Evolutionary conservation across 129 eudicot species (phyloP).

Genomic region (Calendula officinalis): DNA sequence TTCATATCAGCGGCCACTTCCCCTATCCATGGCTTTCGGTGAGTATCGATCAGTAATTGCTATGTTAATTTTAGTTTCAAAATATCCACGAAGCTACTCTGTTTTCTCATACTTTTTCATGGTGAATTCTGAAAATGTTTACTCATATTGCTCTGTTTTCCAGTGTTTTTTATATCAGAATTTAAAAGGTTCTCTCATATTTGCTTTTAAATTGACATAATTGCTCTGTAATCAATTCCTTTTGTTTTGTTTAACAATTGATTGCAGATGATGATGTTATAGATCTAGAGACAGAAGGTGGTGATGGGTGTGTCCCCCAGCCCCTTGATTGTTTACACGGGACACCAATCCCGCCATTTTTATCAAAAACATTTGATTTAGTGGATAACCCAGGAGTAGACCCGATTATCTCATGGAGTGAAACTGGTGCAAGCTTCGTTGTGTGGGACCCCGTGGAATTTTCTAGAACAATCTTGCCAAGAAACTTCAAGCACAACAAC

Average conservation of each 20-base stretch:
- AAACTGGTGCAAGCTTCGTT: slow-evolving; percentile 59
- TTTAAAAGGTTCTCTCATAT: too few species aligned
- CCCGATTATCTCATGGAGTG: slow-evolving; percentile 64
- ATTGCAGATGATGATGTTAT: slow-evolving; percentile 14
- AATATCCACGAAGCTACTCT: not conserved
- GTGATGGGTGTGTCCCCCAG: slow-evolving; percentile 37
- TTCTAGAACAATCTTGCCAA: slow-evolving; percentile 53
- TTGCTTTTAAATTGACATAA: not conserved
- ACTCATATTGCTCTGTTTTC: too few species aligned
- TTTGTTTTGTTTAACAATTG: slow-evolving; percentile 10
- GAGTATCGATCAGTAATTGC: not conserved
- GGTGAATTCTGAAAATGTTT: too few species aligned
- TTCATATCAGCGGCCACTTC: slow-evolving; percentile 13
- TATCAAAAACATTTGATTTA: slow-evolving; percentile 72
- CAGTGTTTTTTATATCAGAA: too few species aligned
- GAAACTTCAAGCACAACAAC: slow-evolving; percentile 85
- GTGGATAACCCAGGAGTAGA: slow-evolving; percentile 62
- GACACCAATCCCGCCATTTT: slow-evolving; percentile 66
- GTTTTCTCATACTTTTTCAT: too few species aligned
- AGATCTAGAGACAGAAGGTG: slow-evolving; percentile 2
- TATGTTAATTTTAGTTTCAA: not conserved
- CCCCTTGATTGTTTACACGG: slow-evolving; percentile 61
- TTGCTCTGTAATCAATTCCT: slow-evolving; percentile 10
- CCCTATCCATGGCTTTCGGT: slow-evolving; percentile 12
- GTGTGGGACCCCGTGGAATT: slow-evolving; percentile 76